phyloP scores from a whole-genome alignment of 257 asterid genomes.

The Solanum pimpinellifolium region DNA sequence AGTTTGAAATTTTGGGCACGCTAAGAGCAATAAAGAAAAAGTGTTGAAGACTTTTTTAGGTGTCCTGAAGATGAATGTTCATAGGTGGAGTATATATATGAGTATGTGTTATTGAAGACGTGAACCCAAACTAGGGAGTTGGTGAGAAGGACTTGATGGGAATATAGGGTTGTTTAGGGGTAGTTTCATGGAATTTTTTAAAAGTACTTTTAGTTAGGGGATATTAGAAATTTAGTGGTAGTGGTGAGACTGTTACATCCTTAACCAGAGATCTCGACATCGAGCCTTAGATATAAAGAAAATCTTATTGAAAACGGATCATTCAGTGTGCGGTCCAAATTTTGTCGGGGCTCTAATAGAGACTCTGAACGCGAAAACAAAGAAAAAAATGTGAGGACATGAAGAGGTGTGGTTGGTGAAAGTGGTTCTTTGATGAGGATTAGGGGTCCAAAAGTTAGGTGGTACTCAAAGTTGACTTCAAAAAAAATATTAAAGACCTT shows the following conservation, averaged over 20 bases:
- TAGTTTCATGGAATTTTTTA: background rate
- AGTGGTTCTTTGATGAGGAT: constrained; percentile 1
- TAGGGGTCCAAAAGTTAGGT: constrained; percentile 27
- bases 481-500: background rate
- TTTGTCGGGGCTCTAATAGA: too few relatives aligned
- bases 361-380: too few relatives aligned
- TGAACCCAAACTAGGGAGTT: constrained; percentile 9
- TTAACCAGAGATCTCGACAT: too few relatives aligned
- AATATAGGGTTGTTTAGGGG: constrained; percentile 34
- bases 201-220: background rate
- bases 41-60: constrained; percentile 4
- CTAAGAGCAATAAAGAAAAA: background rate
- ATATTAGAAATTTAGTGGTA: background rate
- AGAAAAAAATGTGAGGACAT: background rate
- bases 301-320: rapidly evolving
- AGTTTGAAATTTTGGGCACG: background rate
- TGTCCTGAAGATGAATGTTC: constrained; percentile 20
- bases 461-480: constrained; percentile 12
- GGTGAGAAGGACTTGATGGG: constrained; percentile 26
- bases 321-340: too few relatives aligned
- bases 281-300: too few relatives aligned
- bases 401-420: constrained; percentile 48
- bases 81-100: constrained; percentile 22
- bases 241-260: background rate
- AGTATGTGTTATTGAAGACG: background rate